phyloP scores from a whole-genome alignment of 192 early-diverging fungal species.

The Gryganskiella cystojenkinii region DNA sequence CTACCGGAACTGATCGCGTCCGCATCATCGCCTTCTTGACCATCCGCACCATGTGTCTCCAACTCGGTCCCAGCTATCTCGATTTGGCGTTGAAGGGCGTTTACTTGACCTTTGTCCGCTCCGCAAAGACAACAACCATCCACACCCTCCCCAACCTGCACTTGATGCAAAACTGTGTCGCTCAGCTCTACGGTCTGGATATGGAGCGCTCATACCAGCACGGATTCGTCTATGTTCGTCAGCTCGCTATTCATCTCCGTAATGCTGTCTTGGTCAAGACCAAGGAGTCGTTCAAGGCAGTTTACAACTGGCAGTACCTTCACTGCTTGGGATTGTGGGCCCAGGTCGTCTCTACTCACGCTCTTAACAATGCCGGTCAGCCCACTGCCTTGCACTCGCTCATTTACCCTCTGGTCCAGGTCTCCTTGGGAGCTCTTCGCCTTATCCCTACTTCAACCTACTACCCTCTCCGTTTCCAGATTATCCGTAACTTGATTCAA shows the following conservation, averaged over 20 bases:
- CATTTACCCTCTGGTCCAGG: slow-evolving; percentile 91
- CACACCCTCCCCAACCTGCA: slow-evolving; percentile 86
- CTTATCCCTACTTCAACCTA: slow-evolving; percentile 90
- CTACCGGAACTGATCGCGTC: slow-evolving; percentile 58
- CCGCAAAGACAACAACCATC: slow-evolving; percentile 79
- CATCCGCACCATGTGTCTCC: slow-evolving; percentile 71
- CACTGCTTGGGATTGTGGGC: slow-evolving; percentile 94
- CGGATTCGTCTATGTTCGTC: slow-evolving; percentile 92
- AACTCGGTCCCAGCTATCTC: slow-evolving; percentile 34
- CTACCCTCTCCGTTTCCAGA: slow-evolving; percentile 94
- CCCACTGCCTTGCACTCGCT: slow-evolving; percentile 71
- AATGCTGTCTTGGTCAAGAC: slow-evolving; percentile 86
- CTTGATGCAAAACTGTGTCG: slow-evolving; percentile 94
- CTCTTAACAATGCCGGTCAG: slow-evolving; percentile 56
- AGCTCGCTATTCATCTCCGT: slow-evolving; percentile 93
- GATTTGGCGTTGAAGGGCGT: slow-evolving; percentile 75
- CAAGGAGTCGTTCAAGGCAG: slow-evolving; percentile 86
- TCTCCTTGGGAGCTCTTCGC: slow-evolving; percentile 77
- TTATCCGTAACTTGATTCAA: slow-evolving; percentile 77
- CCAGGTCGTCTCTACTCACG: slow-evolving; percentile 82
- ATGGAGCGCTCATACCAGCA: slow-evolving; percentile 88
- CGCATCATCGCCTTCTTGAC: slow-evolving; percentile 87
- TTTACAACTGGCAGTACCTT: slow-evolving; percentile 99
- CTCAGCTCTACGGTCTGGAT: slow-evolving; percentile 87
- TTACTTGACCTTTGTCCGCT: slow-evolving; percentile 84